Base-by-base conservation (phyloP, 352 stramenopile species). In the Phytophthora sp. region DNA sequence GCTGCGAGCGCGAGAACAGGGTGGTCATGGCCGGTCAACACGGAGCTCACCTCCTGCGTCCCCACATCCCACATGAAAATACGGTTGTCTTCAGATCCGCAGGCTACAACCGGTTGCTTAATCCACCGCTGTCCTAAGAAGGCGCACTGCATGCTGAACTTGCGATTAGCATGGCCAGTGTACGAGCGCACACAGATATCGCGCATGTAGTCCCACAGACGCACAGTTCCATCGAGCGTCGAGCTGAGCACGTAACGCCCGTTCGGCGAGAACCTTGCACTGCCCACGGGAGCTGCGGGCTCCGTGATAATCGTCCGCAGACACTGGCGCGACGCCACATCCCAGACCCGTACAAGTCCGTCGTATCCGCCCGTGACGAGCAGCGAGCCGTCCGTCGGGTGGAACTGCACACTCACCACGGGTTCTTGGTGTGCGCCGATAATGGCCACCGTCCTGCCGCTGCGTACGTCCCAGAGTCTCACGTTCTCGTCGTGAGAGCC, bases 381-480 rank as follows among this genome's bases (percentile, higher is more conserved):
- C 58, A 98, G 87, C 32, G 95, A 98, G 58, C 96, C 96, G 72
- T 99, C 96, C 20, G 82, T 81, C 38, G 68, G 68, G 69, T 97
- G 98, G 66, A 99, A 99, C 54, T 85, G 76, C 24, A 98, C 92
- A 21, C 88, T 90, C 15, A 97, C 98, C 2, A 99, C 94, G 4
- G 97, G 93, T 70, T 99, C 96, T 26, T 95, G 96, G 69, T 99
- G 97, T 1, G 92, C 95, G 3, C 85, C 79, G 28, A 99, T 77
- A n/a, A 84, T 86, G 7, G 78, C 84, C 3, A 99, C 82, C 45
- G 80, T 95, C 24, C 91, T 87, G 8, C 92, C 95, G 20, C 79
- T 96, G 24, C 96, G 87, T 13, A 98, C 84, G 70, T 99, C 97
- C 96, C 96, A 99, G 15, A 99, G 69, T 51, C 97, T 95, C 35